Evolutionary conservation across 306 rosid genomes (phyloP).

Genomic region (Castanea sativa): DNA sequence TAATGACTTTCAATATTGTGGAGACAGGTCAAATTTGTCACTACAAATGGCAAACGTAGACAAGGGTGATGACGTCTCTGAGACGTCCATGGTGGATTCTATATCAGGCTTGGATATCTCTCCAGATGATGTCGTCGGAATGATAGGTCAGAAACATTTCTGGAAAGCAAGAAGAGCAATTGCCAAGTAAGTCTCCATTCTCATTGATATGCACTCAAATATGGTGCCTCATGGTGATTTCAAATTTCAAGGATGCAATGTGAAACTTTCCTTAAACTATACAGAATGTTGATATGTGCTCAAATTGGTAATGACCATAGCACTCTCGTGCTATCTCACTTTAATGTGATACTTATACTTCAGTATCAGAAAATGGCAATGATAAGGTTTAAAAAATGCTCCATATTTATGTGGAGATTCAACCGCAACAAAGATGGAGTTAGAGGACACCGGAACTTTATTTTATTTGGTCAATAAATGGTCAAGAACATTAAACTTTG

Average conservation of each 20-base stretch:
- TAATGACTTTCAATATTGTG: conserved; percentile 32
- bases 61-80: conserved; percentile 59
- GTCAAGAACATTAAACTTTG: not conserved
- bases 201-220: conserved; percentile 9
- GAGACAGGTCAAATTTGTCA: conserved; percentile 34
- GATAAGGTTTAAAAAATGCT: too few species aligned
- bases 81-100: conserved; percentile 63
- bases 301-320: not conserved
- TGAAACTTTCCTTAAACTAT: conserved; percentile 10
- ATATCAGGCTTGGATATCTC: conserved; percentile 47
- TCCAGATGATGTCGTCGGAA: conserved; percentile 87
- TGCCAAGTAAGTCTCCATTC: conserved; percentile 58
- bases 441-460: not conserved
- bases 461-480: not conserved
- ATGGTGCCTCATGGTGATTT: conserved; percentile 24
- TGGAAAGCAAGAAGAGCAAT: conserved; percentile 97
- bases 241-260: conserved; percentile 8
- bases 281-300: not conserved
- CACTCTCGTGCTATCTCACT: conserved; percentile 9
- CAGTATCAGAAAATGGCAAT: too few species aligned
- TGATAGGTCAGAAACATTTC: conserved; percentile 90
- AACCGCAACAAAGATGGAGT: not conserved
- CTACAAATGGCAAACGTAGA: conserved; percentile 42
- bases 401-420: not conserved
- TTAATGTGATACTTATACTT: not conserved